Percentiles rank a stretch among this genome's conserved stretches.
Evolutionary conservation across 1,284 basidiomycete species (phyloP).

Genomic region (Uromyces viciae-fabae): DNA sequence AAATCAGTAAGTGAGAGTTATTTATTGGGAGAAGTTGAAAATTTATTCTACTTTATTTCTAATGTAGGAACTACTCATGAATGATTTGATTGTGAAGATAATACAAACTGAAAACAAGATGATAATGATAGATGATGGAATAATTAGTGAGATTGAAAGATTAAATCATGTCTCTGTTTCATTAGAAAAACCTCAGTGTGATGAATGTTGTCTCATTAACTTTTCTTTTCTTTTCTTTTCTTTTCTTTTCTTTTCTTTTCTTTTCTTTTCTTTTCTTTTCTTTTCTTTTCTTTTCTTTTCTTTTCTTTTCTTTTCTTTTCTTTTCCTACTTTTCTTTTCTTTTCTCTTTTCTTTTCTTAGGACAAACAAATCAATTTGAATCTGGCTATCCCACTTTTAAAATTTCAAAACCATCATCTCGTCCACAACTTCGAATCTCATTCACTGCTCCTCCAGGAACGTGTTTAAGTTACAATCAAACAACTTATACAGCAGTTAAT

Average conservation of each 20-base stretch:
- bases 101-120: slow-evolving; percentile 12
- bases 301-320: no score
- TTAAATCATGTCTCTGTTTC: not conserved
- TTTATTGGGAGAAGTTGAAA: not conserved
- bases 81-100: slow-evolving; percentile 4
- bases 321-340: no score
- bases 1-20: not conserved
- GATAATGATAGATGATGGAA: not conserved
- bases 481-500: no score
- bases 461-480: no score
- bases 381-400: no score
- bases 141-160: no score
- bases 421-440: slow-evolving; percentile 3
- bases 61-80: slow-evolving; percentile 32
- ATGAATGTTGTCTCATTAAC: not conserved
- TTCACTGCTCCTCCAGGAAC: slow-evolving; percentile 2
- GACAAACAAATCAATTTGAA: no score
- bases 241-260: no score
- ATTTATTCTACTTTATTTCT: not conserved
- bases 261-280: no score
- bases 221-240: not conserved
- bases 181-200: not conserved
- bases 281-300: no score
- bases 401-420: not conserved
- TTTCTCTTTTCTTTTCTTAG: no score